Percentiles rank a stretch among this genome's conserved stretches.
phyloP scores from a whole-genome alignment of 2,329 filamentous ascomycete genomes.

The Alternaria sp. region DNA sequence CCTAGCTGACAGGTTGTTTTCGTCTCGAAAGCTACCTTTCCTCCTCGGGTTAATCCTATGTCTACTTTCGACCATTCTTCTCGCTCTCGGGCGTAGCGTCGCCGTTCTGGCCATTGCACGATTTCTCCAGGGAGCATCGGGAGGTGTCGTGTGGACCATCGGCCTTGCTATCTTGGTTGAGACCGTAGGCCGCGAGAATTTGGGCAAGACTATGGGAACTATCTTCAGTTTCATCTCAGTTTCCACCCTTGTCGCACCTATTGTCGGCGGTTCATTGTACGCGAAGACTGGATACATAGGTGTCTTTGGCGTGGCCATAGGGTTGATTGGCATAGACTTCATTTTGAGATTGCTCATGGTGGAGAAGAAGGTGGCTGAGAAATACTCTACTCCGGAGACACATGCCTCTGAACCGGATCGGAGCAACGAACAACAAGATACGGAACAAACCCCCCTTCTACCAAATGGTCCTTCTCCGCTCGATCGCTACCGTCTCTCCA shows the following conservation, averaged over 20 bases:
- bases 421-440: constrained; percentile 21
- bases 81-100: constrained; percentile 59
- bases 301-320: constrained; percentile 64
- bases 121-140: constrained; percentile 63
- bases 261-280: constrained; percentile 67
- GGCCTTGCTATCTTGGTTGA: constrained; percentile 65
- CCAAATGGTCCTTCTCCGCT: constrained; percentile 24
- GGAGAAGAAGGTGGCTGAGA: constrained; percentile 65
- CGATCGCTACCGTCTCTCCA: constrained; percentile 52
- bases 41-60: constrained; percentile 61
- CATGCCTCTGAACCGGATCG: not conserved
- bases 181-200: constrained; percentile 61
- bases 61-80: constrained; percentile 60
- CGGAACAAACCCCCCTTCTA: constrained; percentile 35
- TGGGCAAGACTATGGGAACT: constrained; percentile 68
- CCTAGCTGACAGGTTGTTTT: constrained; percentile 59
- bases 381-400: constrained; percentile 43
- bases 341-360: constrained; percentile 65
- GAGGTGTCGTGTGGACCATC: constrained; percentile 65
- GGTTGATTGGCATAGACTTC: constrained; percentile 64
- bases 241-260: constrained; percentile 63
- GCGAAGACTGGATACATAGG: constrained; percentile 63
- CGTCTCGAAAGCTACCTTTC: constrained; percentile 64
- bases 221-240: constrained; percentile 66
- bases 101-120: constrained; percentile 59